Base-by-base conservation (phyloP, 768 basidiomycete genomes). In the Calocybe indica region DNA sequence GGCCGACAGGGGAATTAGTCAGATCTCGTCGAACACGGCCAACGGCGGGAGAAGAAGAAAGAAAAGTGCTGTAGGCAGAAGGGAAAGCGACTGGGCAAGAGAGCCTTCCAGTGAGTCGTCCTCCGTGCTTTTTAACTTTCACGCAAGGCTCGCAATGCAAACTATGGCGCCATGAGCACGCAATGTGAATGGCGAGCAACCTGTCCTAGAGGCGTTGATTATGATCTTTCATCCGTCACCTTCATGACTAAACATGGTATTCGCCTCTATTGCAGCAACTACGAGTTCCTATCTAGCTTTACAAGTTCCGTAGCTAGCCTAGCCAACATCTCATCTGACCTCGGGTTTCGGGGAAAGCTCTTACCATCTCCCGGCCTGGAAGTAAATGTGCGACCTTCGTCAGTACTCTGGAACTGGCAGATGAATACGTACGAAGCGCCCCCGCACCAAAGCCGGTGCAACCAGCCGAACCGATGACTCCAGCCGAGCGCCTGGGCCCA, bases 401-500 rank as follows among this genome's bases (percentile, higher is more conserved):
- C 12, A 22, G 28, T 34, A 34, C 12, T 15, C 43, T 32, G 7
- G 8, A 13, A 40, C 22, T 31, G 28, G 30, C 28, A 30, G 2
- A 33, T 13, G 31, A 28, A 34, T 14, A 70, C 82, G 66, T 57
- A 88, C 87, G 79, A 72, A 31, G 73, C 67, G 39, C 85, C 88
- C 4, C 88, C 89, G 51, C 68, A 76, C 50, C 78, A 62, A 2
- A 87, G 36, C 32, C 80, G 73, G 40, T 66, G 58, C 3, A 78
- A 47, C 79, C 79, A 83, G 3, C 78, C 78, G 52, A 66, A 68
- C 49, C 65, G 71, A 32, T 58, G 68, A 35, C 64, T 70, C 74
- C 74, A 83, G 7, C 85, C 86, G 49, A 88, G 73, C 2, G 80
- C 79, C 58, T 88, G 83, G 12, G 59, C 66, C 76, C 83, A 82